phyloP scores from a whole-genome alignment of 1,284 basidiomycete species.

The Cutaneotrichosporon cavernicola region DNA sequence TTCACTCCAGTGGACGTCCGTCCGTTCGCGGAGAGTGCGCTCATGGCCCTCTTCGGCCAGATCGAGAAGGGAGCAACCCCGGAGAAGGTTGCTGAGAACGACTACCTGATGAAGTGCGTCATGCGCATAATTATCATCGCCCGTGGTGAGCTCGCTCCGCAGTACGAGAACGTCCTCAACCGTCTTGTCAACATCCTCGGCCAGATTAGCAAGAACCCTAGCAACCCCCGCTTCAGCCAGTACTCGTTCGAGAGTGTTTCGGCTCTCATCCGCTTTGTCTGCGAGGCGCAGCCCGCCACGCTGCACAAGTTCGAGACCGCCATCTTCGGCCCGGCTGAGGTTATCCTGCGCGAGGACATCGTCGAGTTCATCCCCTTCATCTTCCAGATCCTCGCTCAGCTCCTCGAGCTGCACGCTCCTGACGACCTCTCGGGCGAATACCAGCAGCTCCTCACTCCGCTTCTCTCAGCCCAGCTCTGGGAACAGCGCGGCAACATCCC shows the following conservation, averaged over 20 bases:
- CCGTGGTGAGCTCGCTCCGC: constrained; percentile 69
- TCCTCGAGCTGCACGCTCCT: constrained; percentile 77
- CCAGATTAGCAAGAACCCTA: constrained; percentile 90
- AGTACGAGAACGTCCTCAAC: constrained; percentile 66
- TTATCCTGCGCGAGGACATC: constrained; percentile 87
- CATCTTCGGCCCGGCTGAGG: constrained; percentile 83
- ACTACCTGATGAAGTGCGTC: constrained; percentile 94
- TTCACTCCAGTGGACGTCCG: constrained; percentile 84
- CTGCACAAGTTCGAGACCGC: constrained; percentile 74
- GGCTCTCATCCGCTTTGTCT: constrained; percentile 83
- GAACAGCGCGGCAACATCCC: constrained; percentile 94
- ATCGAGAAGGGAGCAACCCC: constrained; percentile 80
- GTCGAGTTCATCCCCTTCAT: constrained; percentile 96
- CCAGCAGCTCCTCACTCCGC: constrained; percentile 72
- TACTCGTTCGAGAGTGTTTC: constrained; percentile 95
- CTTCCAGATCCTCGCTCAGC: constrained; percentile 94
- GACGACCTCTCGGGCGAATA: constrained; percentile 70
- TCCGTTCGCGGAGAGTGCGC: constrained; percentile 71
- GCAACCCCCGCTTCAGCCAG: constrained; percentile 96
- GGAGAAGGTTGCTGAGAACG: constrained; percentile 95
- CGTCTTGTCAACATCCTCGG: constrained; percentile 79
- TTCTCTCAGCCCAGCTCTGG: constrained; percentile 86
- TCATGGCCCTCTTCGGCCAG: constrained; percentile 75
- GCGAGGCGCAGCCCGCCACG: constrained; percentile 65
- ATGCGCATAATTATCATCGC: constrained; percentile 94